Base-by-base conservation (phyloP, 1,284 basidiomycete genomes). In the Leccinum huronense region DNA sequence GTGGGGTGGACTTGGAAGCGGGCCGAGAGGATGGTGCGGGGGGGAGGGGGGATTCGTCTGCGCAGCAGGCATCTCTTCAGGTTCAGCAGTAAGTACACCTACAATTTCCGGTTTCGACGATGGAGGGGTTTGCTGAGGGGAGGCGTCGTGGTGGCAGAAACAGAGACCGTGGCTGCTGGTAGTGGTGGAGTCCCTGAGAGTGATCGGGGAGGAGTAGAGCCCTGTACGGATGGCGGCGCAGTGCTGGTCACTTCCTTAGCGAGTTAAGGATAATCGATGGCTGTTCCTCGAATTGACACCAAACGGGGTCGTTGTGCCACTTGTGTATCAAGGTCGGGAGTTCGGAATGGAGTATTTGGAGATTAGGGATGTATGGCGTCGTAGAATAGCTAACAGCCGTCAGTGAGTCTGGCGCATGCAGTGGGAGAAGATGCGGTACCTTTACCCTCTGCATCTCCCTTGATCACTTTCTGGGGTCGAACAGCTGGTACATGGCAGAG, bases 261-360 rank as follows among this genome's bases (percentile, higher is more conserved):
- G 23, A 27, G 23, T 27, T 27, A 27, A 27, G 23, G 84, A 14
- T 5, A n/a, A 42, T 14, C 16, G 7, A 45, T 23, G 8, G 19
- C 87, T 0, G 77, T 89, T 38, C 30, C 75, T 90, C 59, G 82
- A 90, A 69, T 78, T 83, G 42, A 83, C 86, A 0, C 83, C 13
- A 87, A 58, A 27, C 23, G 23, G 23, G 23, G 23, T 27, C 23
- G 23, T 74, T 88, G 66, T 93, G 86, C 72, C 23, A 27, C 23
- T 27, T 27, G 78, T 93, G 13, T 91, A 87, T 74, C 88, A 93
- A 76, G 90, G 91, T 2, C 80, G 11, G 91, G 75, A 89, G 23
- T 93, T 1, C 23, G 90, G 85, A 0, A 79, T 89, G 76, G 83
- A 81, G 75, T 92, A 93, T 66, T 83, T 90, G 78, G 36, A 74